Evolutionary conservation across 2,329 filamentous ascomycete genomes (phyloP).

Genomic region (Fusarium paranaense): DNA sequence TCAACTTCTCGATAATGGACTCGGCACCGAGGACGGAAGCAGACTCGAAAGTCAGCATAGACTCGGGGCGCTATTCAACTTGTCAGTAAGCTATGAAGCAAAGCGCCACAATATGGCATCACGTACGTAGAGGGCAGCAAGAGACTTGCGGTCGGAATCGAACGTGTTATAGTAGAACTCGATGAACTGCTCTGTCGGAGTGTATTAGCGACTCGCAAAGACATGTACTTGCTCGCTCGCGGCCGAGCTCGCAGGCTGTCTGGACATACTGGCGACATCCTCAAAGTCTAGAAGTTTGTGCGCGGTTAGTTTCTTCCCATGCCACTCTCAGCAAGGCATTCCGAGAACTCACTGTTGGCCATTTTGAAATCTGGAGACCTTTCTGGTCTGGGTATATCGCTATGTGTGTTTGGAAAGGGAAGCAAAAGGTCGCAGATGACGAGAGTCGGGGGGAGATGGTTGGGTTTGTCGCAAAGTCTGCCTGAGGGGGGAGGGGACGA

Average conservation of each 20-base stretch:
- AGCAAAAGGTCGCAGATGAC: not conserved
- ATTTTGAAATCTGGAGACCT: constrained; percentile 41
- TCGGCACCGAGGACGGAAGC: constrained; percentile 71
- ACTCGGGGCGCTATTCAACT: constrained; percentile 53
- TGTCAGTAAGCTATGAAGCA: constrained; percentile 45
- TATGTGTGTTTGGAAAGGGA: constrained; percentile 7
- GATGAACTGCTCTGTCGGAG: constrained; percentile 81
- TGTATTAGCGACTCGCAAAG: constrained; percentile 3
- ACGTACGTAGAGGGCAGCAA: constrained; percentile 84
- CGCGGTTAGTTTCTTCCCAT: constrained; percentile 43
- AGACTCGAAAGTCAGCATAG: constrained; percentile 95
- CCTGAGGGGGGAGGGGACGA: constrained; percentile 40
- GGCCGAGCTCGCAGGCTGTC: constrained; percentile 4
- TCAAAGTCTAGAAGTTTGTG: constrained; percentile 54
- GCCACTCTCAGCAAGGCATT: not conserved
- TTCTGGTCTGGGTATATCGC: constrained; percentile 22
- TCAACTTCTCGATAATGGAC: constrained; percentile 83
- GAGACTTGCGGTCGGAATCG: constrained; percentile 74
- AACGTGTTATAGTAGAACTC: constrained; percentile 92
- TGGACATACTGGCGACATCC: constrained; percentile 59
- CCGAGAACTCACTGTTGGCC: constrained; percentile 36
- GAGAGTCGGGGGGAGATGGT: constrained; percentile 1
- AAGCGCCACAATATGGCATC: not conserved
- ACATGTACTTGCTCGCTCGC: not conserved
- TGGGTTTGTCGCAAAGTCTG: constrained; percentile 51